Conservation (phyloP, 2,329 filamentous ascomycete species). For the Monosporascus sp. region DNA sequence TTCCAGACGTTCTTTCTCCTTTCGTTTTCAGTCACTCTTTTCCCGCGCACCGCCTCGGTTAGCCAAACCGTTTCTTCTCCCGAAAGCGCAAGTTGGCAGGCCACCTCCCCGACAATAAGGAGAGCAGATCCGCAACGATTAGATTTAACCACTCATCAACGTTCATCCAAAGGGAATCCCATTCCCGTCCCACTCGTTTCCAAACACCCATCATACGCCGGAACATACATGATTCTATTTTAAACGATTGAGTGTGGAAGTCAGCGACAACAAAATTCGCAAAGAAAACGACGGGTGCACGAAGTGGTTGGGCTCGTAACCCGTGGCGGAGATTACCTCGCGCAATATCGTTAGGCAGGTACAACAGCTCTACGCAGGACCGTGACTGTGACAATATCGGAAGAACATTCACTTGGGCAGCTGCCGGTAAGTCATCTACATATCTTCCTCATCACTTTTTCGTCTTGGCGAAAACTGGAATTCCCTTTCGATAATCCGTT, state of each 20-base stretch:
- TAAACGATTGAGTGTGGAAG: background rate
- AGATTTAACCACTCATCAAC: slow-evolving; percentile 8
- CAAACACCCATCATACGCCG: slow-evolving; percentile 6
- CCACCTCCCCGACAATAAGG: slow-evolving; percentile 21
- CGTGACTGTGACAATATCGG: background rate
- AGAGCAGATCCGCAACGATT: slow-evolving; percentile 13
- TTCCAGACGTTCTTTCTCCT: background rate
- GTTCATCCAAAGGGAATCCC: background rate
- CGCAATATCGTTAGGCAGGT: background rate
- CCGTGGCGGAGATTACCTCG: background rate
- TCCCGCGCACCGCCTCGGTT: background rate
- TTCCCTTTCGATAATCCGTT: too few relatives aligned
- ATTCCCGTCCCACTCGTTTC: slow-evolving; percentile 21
- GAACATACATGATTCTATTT: background rate
- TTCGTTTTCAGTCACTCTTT: slow-evolving; percentile 17
- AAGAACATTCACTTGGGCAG: background rate
- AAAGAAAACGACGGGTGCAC: background rate
- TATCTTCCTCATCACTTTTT: background rate
- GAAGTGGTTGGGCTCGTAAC: background rate
- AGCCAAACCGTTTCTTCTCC: slow-evolving; percentile 6
- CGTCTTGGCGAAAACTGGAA: too few relatives aligned
- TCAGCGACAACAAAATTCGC: background rate
- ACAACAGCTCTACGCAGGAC: background rate
- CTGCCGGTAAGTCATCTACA: background rate
- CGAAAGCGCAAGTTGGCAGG: slow-evolving; percentile 19